Evolutionary conservation across 2,329 filamentous ascomycete species (phyloP).

Genomic region (Cordyceps militaris): DNA sequence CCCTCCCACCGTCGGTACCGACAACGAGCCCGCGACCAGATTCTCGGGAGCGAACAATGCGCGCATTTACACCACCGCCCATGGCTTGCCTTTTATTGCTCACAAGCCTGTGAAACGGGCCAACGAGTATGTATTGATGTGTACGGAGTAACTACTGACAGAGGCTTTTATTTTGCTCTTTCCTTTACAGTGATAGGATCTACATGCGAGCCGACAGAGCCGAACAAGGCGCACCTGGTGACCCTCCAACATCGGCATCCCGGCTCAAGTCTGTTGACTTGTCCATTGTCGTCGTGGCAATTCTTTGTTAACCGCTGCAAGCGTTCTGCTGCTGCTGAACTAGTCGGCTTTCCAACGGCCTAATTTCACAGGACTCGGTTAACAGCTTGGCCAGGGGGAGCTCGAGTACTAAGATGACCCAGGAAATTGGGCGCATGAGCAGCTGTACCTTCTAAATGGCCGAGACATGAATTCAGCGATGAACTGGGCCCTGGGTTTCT

Average conservation of each 20-base stretch:
- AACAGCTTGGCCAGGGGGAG: background rate
- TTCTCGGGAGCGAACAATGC: background rate
- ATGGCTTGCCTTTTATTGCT: background rate
- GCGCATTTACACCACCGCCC: background rate
- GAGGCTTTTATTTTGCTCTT: too few species aligned
- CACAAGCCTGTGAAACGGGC: background rate
- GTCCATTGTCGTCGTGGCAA: background rate
- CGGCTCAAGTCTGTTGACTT: background rate
- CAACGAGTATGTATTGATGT: too few species aligned
- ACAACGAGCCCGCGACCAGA: background rate
- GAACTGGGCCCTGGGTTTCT: background rate
- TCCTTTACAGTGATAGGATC: background rate
- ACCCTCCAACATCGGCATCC: conserved; percentile 8
- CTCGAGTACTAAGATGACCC: background rate
- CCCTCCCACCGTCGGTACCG: background rate
- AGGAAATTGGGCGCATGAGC: conserved; percentile 1
- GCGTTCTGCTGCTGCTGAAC: too few species aligned
- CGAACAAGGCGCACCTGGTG: background rate
- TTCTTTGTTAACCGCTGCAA: background rate
- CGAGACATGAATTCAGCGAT: background rate
- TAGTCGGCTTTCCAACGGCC: too few species aligned
- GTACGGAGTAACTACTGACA: background rate
- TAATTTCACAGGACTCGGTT: background rate
- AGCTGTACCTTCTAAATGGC: background rate
- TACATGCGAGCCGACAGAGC: background rate